A percentile compares a stretch with the other conserved stretches of the same genome.
These are phyloP conservation scores for Polymyxa betae DNA, from an alignment of 208 protist species.

Conservation along the genomic window DNA sequence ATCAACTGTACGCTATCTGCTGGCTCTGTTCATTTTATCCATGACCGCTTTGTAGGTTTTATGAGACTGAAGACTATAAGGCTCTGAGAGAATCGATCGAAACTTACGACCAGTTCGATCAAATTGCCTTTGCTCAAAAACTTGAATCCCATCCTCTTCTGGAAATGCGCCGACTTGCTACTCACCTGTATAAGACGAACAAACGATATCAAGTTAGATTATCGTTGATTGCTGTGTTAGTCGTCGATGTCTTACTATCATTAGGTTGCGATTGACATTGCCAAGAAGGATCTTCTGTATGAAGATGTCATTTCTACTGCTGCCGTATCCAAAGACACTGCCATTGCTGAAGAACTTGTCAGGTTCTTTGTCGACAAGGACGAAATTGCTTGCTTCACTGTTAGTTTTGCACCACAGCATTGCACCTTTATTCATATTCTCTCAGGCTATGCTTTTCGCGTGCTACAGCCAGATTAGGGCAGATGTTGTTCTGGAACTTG, in stretches of 20 bases:
- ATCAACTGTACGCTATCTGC: conserved; percentile 77
- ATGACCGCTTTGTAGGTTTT: conserved; percentile 76
- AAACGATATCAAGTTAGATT: conserved; percentile 65
- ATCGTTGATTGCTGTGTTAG: neutral
- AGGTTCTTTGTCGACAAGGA: conserved; percentile 94
- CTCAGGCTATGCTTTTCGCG: conserved; percentile 91
- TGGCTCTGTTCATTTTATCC: neutral
- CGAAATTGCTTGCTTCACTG: conserved; percentile 67
- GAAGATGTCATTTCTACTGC: conserved; percentile 97
- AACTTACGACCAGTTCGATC: conserved; percentile 94
- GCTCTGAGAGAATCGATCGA: conserved; percentile 91
- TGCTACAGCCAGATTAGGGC: conserved; percentile 92
- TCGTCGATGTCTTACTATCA: neutral
- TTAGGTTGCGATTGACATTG: conserved; percentile 87
- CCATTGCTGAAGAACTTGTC: conserved; percentile 90
- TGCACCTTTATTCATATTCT: conserved; percentile 81
- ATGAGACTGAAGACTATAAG: conserved; percentile 98
- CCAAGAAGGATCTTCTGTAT: conserved; percentile 96
- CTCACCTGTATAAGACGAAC: conserved; percentile 89
- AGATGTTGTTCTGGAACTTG: conserved; percentile 93
- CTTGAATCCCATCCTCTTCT: conserved; percentile 96
- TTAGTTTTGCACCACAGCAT: conserved; percentile 33
- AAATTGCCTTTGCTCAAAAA: conserved; percentile 87
- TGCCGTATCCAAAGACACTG: conserved; percentile 85
- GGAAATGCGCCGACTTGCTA: conserved; percentile 97